Base-by-base conservation (phyloP, 805 yeast species). In the Yarrowia divulgata region DNA sequence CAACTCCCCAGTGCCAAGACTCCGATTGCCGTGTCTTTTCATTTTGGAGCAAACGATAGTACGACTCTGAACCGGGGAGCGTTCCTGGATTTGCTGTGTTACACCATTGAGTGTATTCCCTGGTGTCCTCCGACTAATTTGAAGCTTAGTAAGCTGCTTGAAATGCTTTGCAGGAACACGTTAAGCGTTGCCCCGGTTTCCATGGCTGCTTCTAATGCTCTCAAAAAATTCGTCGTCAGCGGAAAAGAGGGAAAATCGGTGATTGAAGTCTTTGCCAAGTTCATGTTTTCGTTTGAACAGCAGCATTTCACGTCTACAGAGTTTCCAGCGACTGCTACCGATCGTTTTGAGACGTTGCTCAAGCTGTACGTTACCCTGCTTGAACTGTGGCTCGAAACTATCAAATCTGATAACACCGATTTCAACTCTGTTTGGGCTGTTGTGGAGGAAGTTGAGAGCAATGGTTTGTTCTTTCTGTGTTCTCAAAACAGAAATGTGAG, bases 401-500 rank as follows among this genome's bases (percentile, higher is more conserved):
- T 74, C 58, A 71, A 69, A 43, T 71, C 67, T 40, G 67, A 57
- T 40, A 19, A 32, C 23, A 76, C 77, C 14, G 78, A 76, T 35
- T 29, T 72, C 54, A 91, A 90, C 73, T 87, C 87, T 58, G 87
- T 92, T 18, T 87, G 91, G 71, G 90, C 97, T 0, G 89, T 90
- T 0, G 88, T 95, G 58, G 98, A 95, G 77, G 98, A 94, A 71
- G 91, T 94, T 10, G 99, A 95, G 78, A 98, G 99, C 0, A 91
- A 93, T 75, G 99, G 97, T 0, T 79, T 95, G 39, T 95, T 91
- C 74, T 94, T 96, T 75, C 80, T 95, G 29, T 91, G 97, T 74
- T 91, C 97, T 0, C 96, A 93, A 73, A 97, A 93, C 75, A 83
- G 89, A 52, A 82, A 85, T 32, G 85, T 91, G 13, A 82, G 99